Evolutionary conservation across 805 yeast genomes (phyloP).

Genomic region (Saturnispora serradocipensis): DNA sequence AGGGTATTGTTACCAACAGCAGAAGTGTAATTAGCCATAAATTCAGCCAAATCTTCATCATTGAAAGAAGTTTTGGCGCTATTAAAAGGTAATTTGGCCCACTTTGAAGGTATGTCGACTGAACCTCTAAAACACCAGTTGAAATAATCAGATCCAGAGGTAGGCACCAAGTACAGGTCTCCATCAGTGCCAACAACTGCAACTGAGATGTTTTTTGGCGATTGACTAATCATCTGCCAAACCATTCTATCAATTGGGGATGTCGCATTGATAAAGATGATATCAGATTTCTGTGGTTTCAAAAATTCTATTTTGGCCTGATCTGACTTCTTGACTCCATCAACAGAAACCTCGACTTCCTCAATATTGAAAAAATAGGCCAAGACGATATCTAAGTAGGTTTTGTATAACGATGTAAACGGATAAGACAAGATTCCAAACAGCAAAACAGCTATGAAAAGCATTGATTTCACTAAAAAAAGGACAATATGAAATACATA

Average conservation of each 20-base stretch:
- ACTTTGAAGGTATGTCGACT: neutral
- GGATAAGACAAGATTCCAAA: conserved; percentile 14
- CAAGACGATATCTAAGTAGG: conserved; percentile 17
- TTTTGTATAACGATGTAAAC: conserved; percentile 10
- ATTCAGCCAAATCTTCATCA: conserved; percentile 5
- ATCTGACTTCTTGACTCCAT: conserved; percentile 41
- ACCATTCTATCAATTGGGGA: conserved; percentile 51
- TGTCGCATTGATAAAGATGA: conserved; percentile 47
- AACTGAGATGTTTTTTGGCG: conserved; percentile 11
- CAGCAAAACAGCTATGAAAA: conserved; percentile 20
- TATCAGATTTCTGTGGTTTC: conserved; percentile 36
- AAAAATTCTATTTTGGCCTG: conserved; percentile 22
- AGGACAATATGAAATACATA: conserved; percentile 6
- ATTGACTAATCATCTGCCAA: conserved; percentile 13
- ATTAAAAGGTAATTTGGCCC: neutral
- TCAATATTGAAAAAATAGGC: conserved; percentile 28
- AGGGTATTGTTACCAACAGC: conserved; percentile 25
- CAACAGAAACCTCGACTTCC: conserved; percentile 29
- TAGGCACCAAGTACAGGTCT: conserved; percentile 6
- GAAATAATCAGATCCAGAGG: conserved; percentile 1
- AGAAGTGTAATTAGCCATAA: neutral
- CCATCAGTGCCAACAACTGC: conserved; percentile 15
- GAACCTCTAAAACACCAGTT: conserved; percentile 14
- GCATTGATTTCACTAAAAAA: conserved; percentile 9
- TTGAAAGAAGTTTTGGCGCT: conserved; percentile 1